Base-by-base conservation (phyloP, 768 basidiomycete genomes). In the Dioszegia crocea region DNA sequence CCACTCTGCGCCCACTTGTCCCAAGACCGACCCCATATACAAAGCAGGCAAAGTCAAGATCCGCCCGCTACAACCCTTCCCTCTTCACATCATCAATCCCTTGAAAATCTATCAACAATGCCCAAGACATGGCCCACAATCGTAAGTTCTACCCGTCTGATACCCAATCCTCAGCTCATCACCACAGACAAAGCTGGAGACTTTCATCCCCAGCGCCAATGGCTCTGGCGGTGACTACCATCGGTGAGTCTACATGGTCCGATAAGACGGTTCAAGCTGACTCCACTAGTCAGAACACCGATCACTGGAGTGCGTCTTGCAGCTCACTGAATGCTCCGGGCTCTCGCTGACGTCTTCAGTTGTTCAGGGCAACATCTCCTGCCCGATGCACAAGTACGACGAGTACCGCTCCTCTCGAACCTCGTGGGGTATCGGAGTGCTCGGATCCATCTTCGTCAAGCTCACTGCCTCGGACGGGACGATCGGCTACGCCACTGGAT, bases 221-320 rank as follows among this genome's bases (percentile, higher is more conserved):
- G 78, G 78, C 24, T 73, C 74, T 12, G 78, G 78, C 2, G 78
- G 77, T 36, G 78, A 79, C 60, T 79, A 79, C 58, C 77, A 78
- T 61, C 59, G 71, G 50, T 65, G 56, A 62, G 66, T 41, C 16
- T 44, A 2, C 41, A 1, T 1, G 24, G 1, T 29, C 14, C 23
- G 21, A 43, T 43, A 19, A 3, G 26, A 14, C 3, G n/a, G 26
- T 12, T 19, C 14, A 2, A 21, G 27, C 33, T 56, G 36, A 53
- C 39, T 23, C 12, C 6, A 2, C 5, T 24, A 53, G 51, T 8
- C 51, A 53, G 38, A 53, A 49, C 38, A 40, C 63, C 21, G 73
- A 75, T 2, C 78, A 78, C 65, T 78, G 78, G 78, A 77, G 75
- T 67, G 56, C 59, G 71, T 69, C 31, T 49, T 16, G n/a, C 39